Conservation (phyloP, 1,284 basidiomycete genomes). For the Heterobasidion occidentale region DNA sequence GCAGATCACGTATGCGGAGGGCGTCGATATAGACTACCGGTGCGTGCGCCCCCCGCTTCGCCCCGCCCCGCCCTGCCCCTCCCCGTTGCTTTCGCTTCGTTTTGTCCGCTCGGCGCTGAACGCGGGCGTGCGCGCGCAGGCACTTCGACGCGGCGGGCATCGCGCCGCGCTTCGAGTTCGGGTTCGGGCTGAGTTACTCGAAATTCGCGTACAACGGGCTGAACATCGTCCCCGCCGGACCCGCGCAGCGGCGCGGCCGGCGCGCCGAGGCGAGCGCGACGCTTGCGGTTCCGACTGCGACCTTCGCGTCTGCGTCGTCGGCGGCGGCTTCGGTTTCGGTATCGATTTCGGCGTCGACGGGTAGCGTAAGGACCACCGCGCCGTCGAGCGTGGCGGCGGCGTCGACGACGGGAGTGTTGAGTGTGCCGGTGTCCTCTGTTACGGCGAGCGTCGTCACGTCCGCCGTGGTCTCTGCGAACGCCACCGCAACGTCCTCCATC, state of each 20-base stretch:
- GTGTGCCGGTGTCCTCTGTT: neutral
- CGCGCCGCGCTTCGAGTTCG: conserved; percentile 54
- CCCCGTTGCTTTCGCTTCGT: too few relatives aligned
- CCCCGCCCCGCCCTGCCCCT: too few relatives aligned
- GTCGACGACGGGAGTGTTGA: neutral
- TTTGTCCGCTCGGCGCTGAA: neutral
- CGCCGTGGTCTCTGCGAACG: too few relatives aligned
- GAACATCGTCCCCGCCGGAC: conserved; percentile 10
- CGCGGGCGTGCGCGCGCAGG: neutral
- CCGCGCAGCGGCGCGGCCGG: conserved; percentile 4
- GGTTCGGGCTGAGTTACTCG: conserved; percentile 52
- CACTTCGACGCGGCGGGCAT: conserved; percentile 28
- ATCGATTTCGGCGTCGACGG: neutral
- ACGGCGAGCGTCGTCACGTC: neutral
- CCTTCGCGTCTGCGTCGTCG: neutral
- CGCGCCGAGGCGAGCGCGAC: neutral
- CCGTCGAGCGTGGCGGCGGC: neutral
- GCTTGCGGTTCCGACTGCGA: neutral
- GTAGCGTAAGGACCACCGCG: too few relatives aligned
- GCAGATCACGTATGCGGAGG: neutral
- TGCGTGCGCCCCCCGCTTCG: too few relatives aligned
- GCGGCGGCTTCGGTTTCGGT: neutral
- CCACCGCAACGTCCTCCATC: neutral
- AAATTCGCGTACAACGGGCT: conserved; percentile 35
- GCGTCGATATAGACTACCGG: conserved; percentile 51